phyloP scores from a whole-genome alignment of 1,139 yeast genomes.

The Geotrichum reessii region DNA sequence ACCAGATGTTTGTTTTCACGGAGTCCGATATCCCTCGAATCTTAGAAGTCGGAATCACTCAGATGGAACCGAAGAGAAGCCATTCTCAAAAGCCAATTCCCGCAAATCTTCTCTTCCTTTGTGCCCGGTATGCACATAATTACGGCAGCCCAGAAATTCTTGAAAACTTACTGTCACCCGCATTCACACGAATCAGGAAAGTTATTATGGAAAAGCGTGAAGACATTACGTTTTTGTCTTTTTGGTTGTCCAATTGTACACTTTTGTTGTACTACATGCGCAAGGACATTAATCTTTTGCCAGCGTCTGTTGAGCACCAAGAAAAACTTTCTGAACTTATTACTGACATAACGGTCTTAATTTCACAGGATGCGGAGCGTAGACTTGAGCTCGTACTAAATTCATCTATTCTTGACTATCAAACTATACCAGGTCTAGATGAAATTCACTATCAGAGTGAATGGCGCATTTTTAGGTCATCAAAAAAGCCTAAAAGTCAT shows the following conservation, averaged over 20 bases:
- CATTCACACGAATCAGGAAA: constrained; percentile 34
- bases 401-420: constrained; percentile 40
- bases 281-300: constrained; percentile 35
- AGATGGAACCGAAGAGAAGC: constrained; percentile 38
- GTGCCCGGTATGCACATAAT: constrained; percentile 40
- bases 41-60: constrained; percentile 37
- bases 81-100: constrained; percentile 39
- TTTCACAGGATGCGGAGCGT: constrained; percentile 38
- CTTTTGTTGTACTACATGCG: constrained; percentile 39
- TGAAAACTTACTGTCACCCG: constrained; percentile 34
- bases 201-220: constrained; percentile 32
- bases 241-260: constrained; percentile 42
- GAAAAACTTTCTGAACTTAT: constrained; percentile 34
- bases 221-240: constrained; percentile 39
- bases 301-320: constrained; percentile 33
- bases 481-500: constrained; percentile 29
- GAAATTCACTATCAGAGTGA: constrained; percentile 40
- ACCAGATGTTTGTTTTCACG: constrained; percentile 40
- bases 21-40: constrained; percentile 38
- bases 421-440: constrained; percentile 43
- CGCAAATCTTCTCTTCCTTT: constrained; percentile 40
- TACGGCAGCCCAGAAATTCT: constrained; percentile 36
- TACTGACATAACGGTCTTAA: constrained; percentile 33
- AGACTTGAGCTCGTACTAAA: constrained; percentile 37
- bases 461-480: constrained; percentile 38